Base-by-base conservation (phyloP, 2,329 filamentous ascomycete genomes). In the Fusarium illudens region DNA sequence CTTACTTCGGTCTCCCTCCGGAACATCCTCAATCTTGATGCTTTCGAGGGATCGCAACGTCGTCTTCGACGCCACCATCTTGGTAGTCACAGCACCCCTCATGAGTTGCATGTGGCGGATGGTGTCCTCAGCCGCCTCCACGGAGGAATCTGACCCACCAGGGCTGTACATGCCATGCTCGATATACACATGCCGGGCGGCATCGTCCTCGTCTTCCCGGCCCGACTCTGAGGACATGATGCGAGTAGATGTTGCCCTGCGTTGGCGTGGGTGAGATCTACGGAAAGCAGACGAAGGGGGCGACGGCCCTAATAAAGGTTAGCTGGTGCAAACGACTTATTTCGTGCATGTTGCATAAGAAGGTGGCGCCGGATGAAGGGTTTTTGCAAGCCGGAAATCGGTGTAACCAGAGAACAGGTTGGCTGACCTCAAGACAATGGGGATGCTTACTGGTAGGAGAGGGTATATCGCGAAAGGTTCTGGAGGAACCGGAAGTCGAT, bases 1-100 rank as follows among this genome's bases (percentile, higher is more conserved):
- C 83, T 75, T 76, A 87, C 85, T 83, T 71, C 78, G 79, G 63
- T 87, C 84, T 37, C 72, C 77, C 44, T 84, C 80, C 0, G 81
- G 72, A 3, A 88, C 74, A 9, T 80, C 81, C 1, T 79, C 73
- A 15, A 86, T 74, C 6, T 81, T 73, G 4, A 88, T 81, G 49
- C 76, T 81, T 64, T 85, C 75, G 3, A 88, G 75, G 6, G 83
- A 81, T 12, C 77, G 75, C 12, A 87, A 73, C 4, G 84, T 84
- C 15, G 73, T 75, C 63, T 78, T 82, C 1, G 84, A 86, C 4
- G 84, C 84, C 7, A 86, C 80, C 65, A 81, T 77, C 70, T 83
- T 84, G 36, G 75, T 81, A 0, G 77, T 71, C 20, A 81, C 62
- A 8, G 80, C 76, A 15, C 84, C 84, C 39, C 84, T 82, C 32